A percentile compares a stretch with the other conserved stretches of the same genome.
phyloP scores from a whole-genome alignment of 805 yeast genomes.

The Schwanniomyces sp. region DNA sequence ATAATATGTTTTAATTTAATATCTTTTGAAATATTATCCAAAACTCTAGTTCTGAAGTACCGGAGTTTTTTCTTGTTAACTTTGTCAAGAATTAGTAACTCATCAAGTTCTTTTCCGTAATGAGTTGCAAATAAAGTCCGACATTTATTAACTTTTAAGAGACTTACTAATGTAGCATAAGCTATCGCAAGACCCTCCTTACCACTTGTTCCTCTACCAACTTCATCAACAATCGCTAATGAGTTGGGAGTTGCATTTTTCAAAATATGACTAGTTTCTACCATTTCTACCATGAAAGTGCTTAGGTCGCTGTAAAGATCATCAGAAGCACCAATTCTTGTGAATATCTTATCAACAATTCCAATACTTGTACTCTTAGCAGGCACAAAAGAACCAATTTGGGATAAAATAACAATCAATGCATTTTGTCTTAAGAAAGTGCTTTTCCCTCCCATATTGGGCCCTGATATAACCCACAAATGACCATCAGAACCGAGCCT shows the following conservation, averaged over 20 bases:
- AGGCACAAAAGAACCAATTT: constrained; percentile 74
- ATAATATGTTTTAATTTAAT: constrained; percentile 30
- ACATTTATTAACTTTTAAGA: constrained; percentile 56
- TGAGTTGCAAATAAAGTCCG: constrained; percentile 89
- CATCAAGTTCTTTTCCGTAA: constrained; percentile 49
- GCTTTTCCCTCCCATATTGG: constrained; percentile 88
- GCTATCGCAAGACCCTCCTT: constrained; percentile 85
- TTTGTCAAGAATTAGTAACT: constrained; percentile 31
- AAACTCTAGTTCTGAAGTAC: constrained; percentile 33
- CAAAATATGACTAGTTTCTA: constrained; percentile 64
- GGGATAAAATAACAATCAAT: constrained; percentile 66
- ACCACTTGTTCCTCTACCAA: constrained; percentile 86
- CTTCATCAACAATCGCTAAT: constrained; percentile 69
- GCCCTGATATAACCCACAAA: constrained; percentile 72
- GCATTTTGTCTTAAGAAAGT: constrained; percentile 77
- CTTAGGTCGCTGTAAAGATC: constrained; percentile 73
- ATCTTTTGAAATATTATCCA: constrained; percentile 7
- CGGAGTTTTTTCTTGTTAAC: constrained; percentile 24
- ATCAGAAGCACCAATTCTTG: constrained; percentile 87
- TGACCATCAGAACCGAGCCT: constrained; percentile 18
- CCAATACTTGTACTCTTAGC: constrained; percentile 61
- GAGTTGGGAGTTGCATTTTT: constrained; percentile 55
- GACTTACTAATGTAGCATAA: constrained; percentile 64
- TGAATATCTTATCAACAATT: constrained; percentile 72
- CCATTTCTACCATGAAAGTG: constrained; percentile 83